These are phyloP conservation scores for Penicillium expansum DNA, from an alignment of 2,329 filamentous ascomycete species.

Conservation along the genomic window DNA sequence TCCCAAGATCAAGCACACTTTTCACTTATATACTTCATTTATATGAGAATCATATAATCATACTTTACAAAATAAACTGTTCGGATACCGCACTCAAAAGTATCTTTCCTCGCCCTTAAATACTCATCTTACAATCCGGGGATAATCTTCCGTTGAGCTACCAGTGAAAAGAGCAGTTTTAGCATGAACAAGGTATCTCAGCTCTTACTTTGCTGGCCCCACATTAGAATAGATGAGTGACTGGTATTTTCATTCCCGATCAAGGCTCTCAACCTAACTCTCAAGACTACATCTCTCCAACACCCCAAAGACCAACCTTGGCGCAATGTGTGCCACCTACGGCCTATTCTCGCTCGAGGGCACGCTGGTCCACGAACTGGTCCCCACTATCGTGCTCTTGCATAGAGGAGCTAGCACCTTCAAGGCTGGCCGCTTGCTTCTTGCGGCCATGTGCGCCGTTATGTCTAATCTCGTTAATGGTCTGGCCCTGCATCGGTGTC, in stretches of 20 bases:
- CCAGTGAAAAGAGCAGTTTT: background rate
- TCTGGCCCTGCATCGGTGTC: slow-evolving; percentile 52
- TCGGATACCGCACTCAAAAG: background rate
- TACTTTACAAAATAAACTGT: too few relatives aligned
- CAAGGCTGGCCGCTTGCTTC: slow-evolving; percentile 43
- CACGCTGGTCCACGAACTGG: slow-evolving; percentile 27
- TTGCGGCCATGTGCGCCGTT: slow-evolving; percentile 46
- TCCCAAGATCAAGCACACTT: background rate
- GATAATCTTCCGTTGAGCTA: background rate
- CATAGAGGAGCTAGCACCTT: slow-evolving; percentile 43
- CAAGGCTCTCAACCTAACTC: background rate
- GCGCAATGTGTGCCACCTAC: background rate
- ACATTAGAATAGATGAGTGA: background rate
- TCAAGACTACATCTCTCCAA: background rate
- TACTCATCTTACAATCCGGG: too few relatives aligned
- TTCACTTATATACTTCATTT: background rate
- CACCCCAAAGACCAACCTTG: background rate
- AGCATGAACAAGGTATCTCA: background rate
- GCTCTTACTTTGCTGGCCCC: background rate
- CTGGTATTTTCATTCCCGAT: background rate
- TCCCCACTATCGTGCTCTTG: slow-evolving; percentile 23
- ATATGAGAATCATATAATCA: too few relatives aligned
- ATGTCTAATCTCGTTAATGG: slow-evolving; percentile 47
- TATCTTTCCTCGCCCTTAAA: too few relatives aligned
- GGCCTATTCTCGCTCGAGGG: slow-evolving; percentile 26